Evolutionary conservation across 2,329 filamentous ascomycete genomes (phyloP), one percentile per base, ranked within the genome.

Genomic region (Talaromyces marneffei): DNA sequence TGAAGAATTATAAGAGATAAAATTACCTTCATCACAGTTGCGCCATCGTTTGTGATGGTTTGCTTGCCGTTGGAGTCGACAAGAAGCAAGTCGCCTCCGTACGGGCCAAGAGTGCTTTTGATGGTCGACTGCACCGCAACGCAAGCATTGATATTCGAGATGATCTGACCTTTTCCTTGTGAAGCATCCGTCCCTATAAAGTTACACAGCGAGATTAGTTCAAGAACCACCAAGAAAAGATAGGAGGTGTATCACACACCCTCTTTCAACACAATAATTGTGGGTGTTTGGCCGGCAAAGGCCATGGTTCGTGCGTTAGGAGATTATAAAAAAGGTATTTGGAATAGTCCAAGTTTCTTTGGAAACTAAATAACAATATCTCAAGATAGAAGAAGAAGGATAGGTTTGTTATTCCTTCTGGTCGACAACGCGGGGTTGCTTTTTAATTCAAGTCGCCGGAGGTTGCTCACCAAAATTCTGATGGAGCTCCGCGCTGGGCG

Each of bases 101-200:
- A 99, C 35, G 94, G 94, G 42, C 94, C 94, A 37, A 99, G 84
- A 20, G 94, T 99, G 71, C 89, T 91, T 81, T 96, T 95, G 80
- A 99, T 93, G 63, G 93, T 97, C 56, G 88, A 85, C 80, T 99
- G 94, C 42, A 99, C 92, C 25, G 94, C 93, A 70, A 97, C 83
- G 77, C 94, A 99, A 68, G 94, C 94, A 81, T 96, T 97, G 81
- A 99, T 97, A 79, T 99, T 99, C 71, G 93, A 95, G 71, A 99
- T 80, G 71, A 99, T 89, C 80, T 99, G 94, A 60, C 92, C 92
- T 77, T 95, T 94, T 72, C 94, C 94, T 79, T 99, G 94, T 59
- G 94, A 97, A 70, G 92, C 87, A 78, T 99, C 94, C 80, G 94
- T 99, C 71, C 94, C 94, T 97, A 71, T 65, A 66, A 12, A 29